Base-by-base conservation (phyloP, 768 basidiomycete genomes). In the Mycena rebaudengoi region DNA sequence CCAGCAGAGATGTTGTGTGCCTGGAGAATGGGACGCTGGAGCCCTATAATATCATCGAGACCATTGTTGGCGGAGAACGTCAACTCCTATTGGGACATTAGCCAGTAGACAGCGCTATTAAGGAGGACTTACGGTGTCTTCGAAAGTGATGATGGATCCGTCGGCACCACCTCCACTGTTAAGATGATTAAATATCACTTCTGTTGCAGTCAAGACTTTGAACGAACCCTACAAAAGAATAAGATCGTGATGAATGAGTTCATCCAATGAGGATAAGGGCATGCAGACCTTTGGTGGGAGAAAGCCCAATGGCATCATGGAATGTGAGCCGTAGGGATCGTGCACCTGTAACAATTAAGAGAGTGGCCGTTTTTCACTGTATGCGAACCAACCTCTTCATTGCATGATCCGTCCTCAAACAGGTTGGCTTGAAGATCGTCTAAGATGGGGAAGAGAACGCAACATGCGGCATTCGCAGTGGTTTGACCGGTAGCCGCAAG, bases 71-170 rank as follows among this genome's bases (percentile, higher is more conserved):
- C 78, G 11, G 70, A 61, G 65, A 78, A 81, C 14, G 62, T 60
- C 8, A 73, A n/a, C n/a, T n/a, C n/a, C n/a, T n/a, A n/a, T n/a
- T n/a, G n/a, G n/a, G n/a, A n/a, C n/a, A n/a, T n/a, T n/a, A n/a
- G n/a, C n/a, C n/a, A n/a, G n/a, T n/a, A n/a, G n/a, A n/a, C n/a
- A n/a, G n/a, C n/a, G n/a, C n/a, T n/a, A n/a, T n/a, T n/a, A n/a
- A n/a, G n/a, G n/a, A n/a, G n/a, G n/a, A n/a, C n/a, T 73, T 60
- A 80, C 81, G 28, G 74, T 68, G 18, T 73, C 64, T 7, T 60
- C 57, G 62, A 82, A 82, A 16, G 67, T 57, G 52, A 80, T 72
- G 54, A 81, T 80, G 8, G 79, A 80, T 29, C 78, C 81, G 51
- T 80, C 78, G 43, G 70, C 69, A 3, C 70, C 70, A 16, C 67